A percentile compares a stretch with the other conserved stretches of the same genome.
These are phyloP conservation scores for Alternaria solani DNA, from an alignment of 2,329 filamentous ascomycete species.

Conservation along the genomic window DNA sequence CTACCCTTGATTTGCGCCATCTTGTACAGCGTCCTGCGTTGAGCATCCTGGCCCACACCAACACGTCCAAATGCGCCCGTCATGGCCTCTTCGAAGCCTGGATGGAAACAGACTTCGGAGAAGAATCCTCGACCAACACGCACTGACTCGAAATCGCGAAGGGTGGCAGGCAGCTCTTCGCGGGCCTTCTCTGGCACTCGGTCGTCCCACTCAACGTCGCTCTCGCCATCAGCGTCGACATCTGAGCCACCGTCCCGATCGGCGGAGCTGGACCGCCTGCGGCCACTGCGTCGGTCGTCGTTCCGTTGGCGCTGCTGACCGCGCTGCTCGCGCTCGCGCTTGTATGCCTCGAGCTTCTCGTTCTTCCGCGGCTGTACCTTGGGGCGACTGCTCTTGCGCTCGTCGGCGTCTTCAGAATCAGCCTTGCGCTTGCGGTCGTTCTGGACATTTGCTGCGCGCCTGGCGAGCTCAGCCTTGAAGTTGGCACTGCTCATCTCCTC, in stretches of 20 bases:
- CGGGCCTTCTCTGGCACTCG: conserved; percentile 61
- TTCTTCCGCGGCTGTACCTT: conserved; percentile 66
- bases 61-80: conserved; percentile 86
- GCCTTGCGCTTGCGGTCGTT: conserved; percentile 76
- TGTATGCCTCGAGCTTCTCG: conserved; percentile 75
- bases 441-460: conserved; percentile 73
- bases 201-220: conserved; percentile 78
- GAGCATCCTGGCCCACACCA: conserved; percentile 79
- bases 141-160: conserved; percentile 84
- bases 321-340: conserved; percentile 65
- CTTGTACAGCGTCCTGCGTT: conserved; percentile 80
- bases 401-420: conserved; percentile 78
- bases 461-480: conserved; percentile 82
- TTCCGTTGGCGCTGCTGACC: conserved; percentile 63
- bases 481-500: conserved; percentile 81
- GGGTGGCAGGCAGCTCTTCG: conserved; percentile 73
- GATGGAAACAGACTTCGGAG: conserved; percentile 90
- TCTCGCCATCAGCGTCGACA: conserved; percentile 72
- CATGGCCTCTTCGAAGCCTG: conserved; percentile 83
- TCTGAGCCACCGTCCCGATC: conserved; percentile 60
- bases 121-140: conserved; percentile 87
- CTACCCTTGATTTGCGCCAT: conserved; percentile 87
- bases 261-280: conserved; percentile 54
- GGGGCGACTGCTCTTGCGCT: conserved; percentile 71
- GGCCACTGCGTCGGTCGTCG: conserved; percentile 59